Percentiles rank a stretch among this genome's conserved stretches.
Conservation (phyloP, 257 asterid species). For the Ligustrum vulgare region DNA sequence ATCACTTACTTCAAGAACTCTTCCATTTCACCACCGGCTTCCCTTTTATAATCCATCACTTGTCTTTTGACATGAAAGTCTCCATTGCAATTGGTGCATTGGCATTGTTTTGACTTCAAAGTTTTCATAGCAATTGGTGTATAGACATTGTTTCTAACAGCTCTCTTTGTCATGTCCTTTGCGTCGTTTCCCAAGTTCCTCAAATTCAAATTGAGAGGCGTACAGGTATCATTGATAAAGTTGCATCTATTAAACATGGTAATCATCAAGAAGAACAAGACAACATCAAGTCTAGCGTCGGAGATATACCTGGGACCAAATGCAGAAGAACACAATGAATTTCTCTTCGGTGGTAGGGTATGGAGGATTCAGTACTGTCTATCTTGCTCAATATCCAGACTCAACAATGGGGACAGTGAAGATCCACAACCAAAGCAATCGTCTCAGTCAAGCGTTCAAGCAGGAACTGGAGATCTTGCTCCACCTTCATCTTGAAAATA, state of each 20-base stretch:
- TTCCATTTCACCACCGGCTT: slow-evolving; percentile 3
- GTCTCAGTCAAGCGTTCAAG: slow-evolving; percentile 43
- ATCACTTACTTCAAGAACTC: background rate
- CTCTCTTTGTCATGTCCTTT: slow-evolving; percentile 7
- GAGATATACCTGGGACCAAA: slow-evolving; percentile 36
- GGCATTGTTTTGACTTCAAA: background rate
- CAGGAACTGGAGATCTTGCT: slow-evolving; percentile 58
- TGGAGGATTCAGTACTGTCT: slow-evolving; percentile 76
- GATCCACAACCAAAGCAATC: slow-evolving; percentile 54
- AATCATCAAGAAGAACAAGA: background rate
- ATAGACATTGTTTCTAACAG: background rate
- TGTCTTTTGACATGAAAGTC: background rate
- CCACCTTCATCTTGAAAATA: slow-evolving; percentile 44
- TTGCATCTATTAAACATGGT: background rate
- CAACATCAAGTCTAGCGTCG: background rate
- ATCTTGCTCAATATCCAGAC: slow-evolving; percentile 47
- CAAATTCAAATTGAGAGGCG: slow-evolving; percentile 23
- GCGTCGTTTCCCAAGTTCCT: slow-evolving; percentile 28
- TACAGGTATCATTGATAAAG: slow-evolving; percentile 21
- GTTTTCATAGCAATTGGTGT: background rate
- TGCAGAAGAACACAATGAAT: slow-evolving; percentile 34
- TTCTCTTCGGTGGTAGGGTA: slow-evolving; percentile 54
- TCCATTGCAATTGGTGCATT: background rate
- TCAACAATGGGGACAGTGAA: slow-evolving; percentile 52
- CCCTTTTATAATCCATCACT: slow-evolving; percentile 1